Evolutionary conservation across 106 monocot genomes (phyloP), one percentile per base, ranked within the genome.

Genomic region (Xerophyta viscosa): DNA sequence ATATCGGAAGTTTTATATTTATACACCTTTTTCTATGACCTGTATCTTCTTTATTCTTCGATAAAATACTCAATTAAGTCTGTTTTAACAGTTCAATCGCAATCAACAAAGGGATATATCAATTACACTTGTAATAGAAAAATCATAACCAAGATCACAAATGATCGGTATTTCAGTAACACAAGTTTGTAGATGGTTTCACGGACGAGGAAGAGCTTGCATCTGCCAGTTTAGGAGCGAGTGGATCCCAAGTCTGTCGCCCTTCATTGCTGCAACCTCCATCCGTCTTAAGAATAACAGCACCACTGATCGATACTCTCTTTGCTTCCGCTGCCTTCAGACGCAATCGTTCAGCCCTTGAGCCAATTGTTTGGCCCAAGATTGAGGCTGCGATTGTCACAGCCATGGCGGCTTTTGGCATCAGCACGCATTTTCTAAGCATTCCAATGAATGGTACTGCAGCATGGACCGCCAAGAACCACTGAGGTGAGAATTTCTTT

Each of bases 381-480:
- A 78, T 72, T 0, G 78, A 78, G 26, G 78, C 78, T 18, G 78
- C 78, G 25, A 68, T 41, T 0, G 70, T 77, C 13, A 77, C 1
- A 24, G 54, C 70, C 76, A 77, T 77, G 0, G 76, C 76, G 39
- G 76, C 66, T 43, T 77, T 77, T 10, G 76, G 76, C 69, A 76
- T 76, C 48, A 76, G 8, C 15, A 76, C 76, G 26, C 69, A 69
- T 29, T 76, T 76, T 30, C 76, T 49, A 2, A 76, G 64, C 76
- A 76, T 76, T 9, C 53, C 76, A 13, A 76, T 69, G 64, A 76
- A 76, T 8, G 76, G 76, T 17, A 76, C 69, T 6, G 76, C 76
- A 4, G 76, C 76, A 56, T 76, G 76, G 2, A 76, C 54, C 3
- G 76, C 76, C 6, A 46, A 52, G 27, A 76, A 64, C 76, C 76